Percentiles rank a stretch among this genome's conserved stretches.
These are phyloP conservation scores for Kazachstania martiniae DNA, from an alignment of 805 yeast species.

Conservation along the genomic window DNA sequence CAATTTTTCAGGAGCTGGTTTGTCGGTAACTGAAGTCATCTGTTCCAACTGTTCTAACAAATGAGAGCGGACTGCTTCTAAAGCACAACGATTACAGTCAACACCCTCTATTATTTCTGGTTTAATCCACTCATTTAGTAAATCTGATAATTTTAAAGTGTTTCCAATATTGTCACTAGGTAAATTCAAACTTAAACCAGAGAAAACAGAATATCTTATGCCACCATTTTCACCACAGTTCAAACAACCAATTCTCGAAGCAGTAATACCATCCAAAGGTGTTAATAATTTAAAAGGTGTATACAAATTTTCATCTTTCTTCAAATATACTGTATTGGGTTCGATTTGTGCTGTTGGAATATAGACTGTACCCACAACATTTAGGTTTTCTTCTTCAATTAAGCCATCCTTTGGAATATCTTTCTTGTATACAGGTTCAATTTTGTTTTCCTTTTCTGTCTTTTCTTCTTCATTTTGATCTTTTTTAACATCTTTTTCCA, in stretches of 20 bases:
- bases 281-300: conserved; percentile 47
- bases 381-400: conserved; percentile 36
- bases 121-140: conserved; percentile 55
- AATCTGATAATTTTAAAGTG: conserved; percentile 37
- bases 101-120: conserved; percentile 89
- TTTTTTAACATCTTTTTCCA: conserved; percentile 35
- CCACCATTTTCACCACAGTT: conserved; percentile 93
- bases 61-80: conserved; percentile 47
- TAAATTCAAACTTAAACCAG: conserved; percentile 62
- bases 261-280: conserved; percentile 85
- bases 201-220: conserved; percentile 65
- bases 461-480: conserved; percentile 7
- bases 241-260: conserved; percentile 84
- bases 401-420: conserved; percentile 30
- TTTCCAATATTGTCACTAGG: conserved; percentile 38
- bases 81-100: conserved; percentile 87
- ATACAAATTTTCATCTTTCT: conserved; percentile 12
- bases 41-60: conserved; percentile 34
- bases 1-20: conserved; percentile 23
- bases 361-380: conserved; percentile 51
- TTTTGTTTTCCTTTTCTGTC: conserved; percentile 6
- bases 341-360: conserved; percentile 72
- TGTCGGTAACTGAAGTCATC: conserved; percentile 17
- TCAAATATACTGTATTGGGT: conserved; percentile 38
- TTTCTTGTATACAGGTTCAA: conserved; percentile 16